Evolutionary conservation across 2,329 filamentous ascomycete species (phyloP).

Genomic region (Colletotrichum paranaense): DNA sequence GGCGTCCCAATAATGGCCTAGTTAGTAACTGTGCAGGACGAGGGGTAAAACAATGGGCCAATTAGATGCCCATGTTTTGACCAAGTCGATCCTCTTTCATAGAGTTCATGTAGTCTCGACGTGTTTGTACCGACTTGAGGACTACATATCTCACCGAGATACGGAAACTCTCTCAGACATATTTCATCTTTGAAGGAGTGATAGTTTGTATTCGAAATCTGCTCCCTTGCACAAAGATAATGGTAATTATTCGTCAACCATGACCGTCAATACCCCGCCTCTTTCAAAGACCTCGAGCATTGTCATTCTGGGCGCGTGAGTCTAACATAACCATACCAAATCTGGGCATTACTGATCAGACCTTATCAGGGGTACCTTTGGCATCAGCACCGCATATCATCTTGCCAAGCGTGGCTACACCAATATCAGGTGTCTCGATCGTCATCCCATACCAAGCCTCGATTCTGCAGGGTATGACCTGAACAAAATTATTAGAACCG

Average conservation of each 20-base stretch:
- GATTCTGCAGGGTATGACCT: conserved; percentile 36
- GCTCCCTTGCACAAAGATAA: background rate
- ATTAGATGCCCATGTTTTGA: background rate
- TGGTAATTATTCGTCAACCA: background rate
- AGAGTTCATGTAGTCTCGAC: background rate
- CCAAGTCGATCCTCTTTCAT: background rate
- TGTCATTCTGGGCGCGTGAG: conserved; percentile 35
- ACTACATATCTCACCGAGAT: background rate
- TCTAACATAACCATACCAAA: background rate
- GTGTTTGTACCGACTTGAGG: too few relatives aligned
- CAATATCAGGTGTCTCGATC: conserved; percentile 34
- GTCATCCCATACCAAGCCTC: conserved; percentile 23
- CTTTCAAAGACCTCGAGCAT: conserved; percentile 23
- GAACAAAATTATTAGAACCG: conserved; percentile 32
- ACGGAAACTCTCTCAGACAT: background rate
- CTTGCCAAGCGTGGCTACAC: conserved; percentile 36
- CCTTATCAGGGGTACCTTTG: conserved; percentile 15
- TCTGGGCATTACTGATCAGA: background rate
- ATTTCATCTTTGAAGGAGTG: background rate
- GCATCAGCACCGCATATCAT: conserved; percentile 30
- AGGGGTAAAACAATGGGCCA: background rate
- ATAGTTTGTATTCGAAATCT: background rate
- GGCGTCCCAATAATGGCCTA: conserved; percentile 2
- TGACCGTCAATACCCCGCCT: background rate
- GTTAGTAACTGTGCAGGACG: conserved; percentile 2